These are phyloP conservation scores for Hericium erinaceus DNA, from an alignment of 768 basidiomycete genomes.

Conservation along the genomic window DNA sequence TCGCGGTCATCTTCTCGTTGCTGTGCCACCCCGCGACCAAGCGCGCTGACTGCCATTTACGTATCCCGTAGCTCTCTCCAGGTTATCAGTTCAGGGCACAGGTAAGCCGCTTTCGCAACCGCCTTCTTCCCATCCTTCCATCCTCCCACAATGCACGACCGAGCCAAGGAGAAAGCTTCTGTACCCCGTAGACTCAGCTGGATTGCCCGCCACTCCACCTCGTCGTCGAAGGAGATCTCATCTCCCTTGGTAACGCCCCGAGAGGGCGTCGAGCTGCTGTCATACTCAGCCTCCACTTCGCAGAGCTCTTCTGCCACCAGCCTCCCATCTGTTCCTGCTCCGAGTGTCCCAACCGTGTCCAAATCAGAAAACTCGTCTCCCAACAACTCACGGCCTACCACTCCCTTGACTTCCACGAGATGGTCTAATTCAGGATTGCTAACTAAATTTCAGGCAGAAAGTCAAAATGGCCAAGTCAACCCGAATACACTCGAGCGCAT, in stretches of 20 bases:
- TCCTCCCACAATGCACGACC: background rate
- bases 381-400: slow-evolving; percentile 19
- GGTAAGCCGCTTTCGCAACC: background rate
- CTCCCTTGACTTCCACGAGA: slow-evolving; percentile 19
- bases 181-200: background rate
- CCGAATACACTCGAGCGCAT: slow-evolving; percentile 43
- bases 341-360: slow-evolving; percentile 19
- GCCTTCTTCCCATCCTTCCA: background rate
- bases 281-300: slow-evolving; percentile 16
- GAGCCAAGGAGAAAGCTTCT: background rate
- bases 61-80: background rate
- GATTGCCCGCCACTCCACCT: background rate
- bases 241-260: slow-evolving; percentile 18
- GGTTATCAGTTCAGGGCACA: background rate
- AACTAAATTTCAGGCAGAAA: slow-evolving; percentile 31
- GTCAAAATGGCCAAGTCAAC: slow-evolving; percentile 25
- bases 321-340: slow-evolving; percentile 14
- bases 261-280: slow-evolving; percentile 23
- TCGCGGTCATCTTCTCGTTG: background rate
- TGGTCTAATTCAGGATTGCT: slow-evolving; percentile 22
- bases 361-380: slow-evolving; percentile 14
- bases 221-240: background rate
- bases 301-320: slow-evolving; percentile 13
- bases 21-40: background rate
- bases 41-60: background rate